phyloP scores from a whole-genome alignment of 2,329 filamentous ascomycete species.

The Scedosporium aurantiacum region DNA sequence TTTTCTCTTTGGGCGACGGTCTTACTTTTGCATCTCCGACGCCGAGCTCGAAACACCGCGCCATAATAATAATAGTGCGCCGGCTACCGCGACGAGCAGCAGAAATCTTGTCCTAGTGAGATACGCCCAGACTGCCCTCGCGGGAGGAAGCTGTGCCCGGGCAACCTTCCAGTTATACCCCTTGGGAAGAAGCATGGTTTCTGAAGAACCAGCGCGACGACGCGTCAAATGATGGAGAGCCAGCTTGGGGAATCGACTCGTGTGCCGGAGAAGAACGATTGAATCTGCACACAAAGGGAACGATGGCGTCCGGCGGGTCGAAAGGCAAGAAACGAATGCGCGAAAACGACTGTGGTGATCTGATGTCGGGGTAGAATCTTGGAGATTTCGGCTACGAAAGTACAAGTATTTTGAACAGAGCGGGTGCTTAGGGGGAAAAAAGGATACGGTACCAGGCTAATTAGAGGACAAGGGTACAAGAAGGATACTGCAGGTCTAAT shows the following conservation, averaged over 20 bases:
- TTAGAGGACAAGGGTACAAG: neutral
- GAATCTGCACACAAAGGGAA: neutral
- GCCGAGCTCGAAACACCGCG: slow-evolving; percentile 71
- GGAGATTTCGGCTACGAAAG: neutral
- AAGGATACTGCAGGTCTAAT: neutral
- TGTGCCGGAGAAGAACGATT: neutral
- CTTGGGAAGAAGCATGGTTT: slow-evolving; percentile 77
- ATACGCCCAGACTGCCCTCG: slow-evolving; percentile 58
- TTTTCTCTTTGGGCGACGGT: neutral
- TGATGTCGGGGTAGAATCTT: neutral
- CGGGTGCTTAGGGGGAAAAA: neutral
- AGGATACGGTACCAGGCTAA: neutral
- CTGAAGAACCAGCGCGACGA: slow-evolving; percentile 14
- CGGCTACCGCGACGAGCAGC: slow-evolving; percentile 57
- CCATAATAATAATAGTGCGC: slow-evolving; percentile 74
- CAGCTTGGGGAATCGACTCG: neutral
- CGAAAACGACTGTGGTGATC: neutral
- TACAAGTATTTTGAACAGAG: neutral
- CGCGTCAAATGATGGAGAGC: neutral
- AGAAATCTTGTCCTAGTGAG: slow-evolving; percentile 70
- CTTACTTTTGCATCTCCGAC: slow-evolving; percentile 83
- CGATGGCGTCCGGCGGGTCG: neutral
- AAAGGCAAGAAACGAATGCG: neutral
- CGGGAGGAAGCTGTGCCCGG: slow-evolving; percentile 65
- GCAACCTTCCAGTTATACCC: slow-evolving; percentile 89